A percentile compares a stretch with the other conserved stretches of the same genome.
Conservation (phyloP, 1,284 basidiomycete species). For the Abortiporus biennis region DNA sequence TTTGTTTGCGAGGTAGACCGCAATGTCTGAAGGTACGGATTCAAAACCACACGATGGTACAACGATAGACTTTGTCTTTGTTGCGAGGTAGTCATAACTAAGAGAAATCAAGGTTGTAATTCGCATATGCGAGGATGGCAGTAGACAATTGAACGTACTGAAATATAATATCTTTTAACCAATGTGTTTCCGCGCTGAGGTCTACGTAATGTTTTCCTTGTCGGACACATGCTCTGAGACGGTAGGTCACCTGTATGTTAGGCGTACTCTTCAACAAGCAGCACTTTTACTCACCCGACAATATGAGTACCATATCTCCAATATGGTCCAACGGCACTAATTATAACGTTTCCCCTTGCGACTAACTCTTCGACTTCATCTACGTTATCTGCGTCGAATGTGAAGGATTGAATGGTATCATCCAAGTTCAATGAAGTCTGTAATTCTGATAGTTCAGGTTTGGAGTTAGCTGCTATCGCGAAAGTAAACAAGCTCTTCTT, state of each 20-base stretch:
- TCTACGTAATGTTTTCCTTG: slow-evolving; percentile 62
- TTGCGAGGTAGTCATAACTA: slow-evolving; percentile 62
- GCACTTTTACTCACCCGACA: slow-evolving; percentile 35
- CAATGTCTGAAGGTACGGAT: slow-evolving; percentile 64
- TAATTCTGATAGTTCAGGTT: slow-evolving; percentile 44
- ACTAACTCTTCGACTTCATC: slow-evolving; percentile 47
- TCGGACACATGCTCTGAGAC: slow-evolving; percentile 40
- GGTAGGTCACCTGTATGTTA: neutral
- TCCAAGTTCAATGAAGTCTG: slow-evolving; percentile 34
- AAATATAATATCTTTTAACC: slow-evolving; percentile 50
- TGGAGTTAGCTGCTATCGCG: slow-evolving; percentile 54
- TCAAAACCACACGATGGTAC: slow-evolving; percentile 71
- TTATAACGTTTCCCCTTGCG: slow-evolving; percentile 50
- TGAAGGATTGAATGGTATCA: slow-evolving; percentile 35
- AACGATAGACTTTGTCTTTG: slow-evolving; percentile 60
- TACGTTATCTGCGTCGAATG: slow-evolving; percentile 46
- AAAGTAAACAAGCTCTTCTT: slow-evolving; percentile 54
- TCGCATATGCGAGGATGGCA: neutral
- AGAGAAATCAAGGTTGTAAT: neutral
- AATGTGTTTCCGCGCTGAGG: slow-evolving; percentile 50
- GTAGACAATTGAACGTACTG: slow-evolving; percentile 25
- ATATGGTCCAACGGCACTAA: slow-evolving; percentile 65
- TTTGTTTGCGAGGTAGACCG: slow-evolving; percentile 49
- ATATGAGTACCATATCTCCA: slow-evolving; percentile 60
- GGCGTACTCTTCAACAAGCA: too few species aligned